phyloP scores from a whole-genome alignment of 352 stramenopile genomes.

The Phytopythium cucurbitacearum region DNA sequence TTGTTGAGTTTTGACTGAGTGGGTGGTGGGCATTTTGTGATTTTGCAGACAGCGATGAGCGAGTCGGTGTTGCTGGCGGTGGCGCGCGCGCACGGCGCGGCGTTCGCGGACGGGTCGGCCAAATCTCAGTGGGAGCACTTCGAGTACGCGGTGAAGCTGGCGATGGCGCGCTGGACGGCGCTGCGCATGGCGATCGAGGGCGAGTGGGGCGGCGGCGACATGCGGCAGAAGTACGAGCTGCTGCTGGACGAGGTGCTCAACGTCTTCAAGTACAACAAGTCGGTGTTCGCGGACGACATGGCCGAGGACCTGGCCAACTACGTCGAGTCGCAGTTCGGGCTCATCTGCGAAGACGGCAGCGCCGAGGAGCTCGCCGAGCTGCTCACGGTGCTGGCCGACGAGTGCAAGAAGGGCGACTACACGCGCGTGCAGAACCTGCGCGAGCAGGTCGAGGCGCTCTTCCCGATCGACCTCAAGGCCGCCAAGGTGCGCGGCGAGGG shows the following conservation, averaged over 20 bases:
- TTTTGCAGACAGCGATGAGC: conserved; percentile 22
- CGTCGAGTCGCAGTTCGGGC: conserved; percentile 70
- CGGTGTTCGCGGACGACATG: conserved; percentile 63
- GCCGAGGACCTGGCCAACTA: conserved; percentile 63
- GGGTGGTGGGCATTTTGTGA: too few relatives aligned
- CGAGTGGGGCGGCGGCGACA: conserved; percentile 81
- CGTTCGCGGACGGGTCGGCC: conserved; percentile 45
- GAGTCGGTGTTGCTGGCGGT: conserved; percentile 43
- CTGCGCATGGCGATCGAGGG: conserved; percentile 82
- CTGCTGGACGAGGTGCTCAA: conserved; percentile 74
- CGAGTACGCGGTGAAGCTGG: conserved; percentile 78
- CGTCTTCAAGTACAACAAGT: conserved; percentile 81
- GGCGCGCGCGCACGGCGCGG: conserved; percentile 47
- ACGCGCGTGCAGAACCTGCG: conserved; percentile 60
- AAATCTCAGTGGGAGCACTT: conserved; percentile 83
- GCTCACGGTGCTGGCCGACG: conserved; percentile 57
- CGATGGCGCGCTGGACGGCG: conserved; percentile 73
- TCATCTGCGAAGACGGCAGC: conserved; percentile 77
- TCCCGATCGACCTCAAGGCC: conserved; percentile 78
- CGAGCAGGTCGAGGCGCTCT: conserved; percentile 65
- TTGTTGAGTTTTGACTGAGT: too few relatives aligned
- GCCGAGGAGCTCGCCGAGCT: conserved; percentile 67
- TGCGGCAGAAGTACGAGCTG: conserved; percentile 76
- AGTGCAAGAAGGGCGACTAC: conserved; percentile 79
- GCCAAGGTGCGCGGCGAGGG: conserved; percentile 58